These are phyloP conservation scores for Fraxinus excelsior DNA, from an alignment of 257 asterid genomes.

Conservation along the genomic window DNA sequence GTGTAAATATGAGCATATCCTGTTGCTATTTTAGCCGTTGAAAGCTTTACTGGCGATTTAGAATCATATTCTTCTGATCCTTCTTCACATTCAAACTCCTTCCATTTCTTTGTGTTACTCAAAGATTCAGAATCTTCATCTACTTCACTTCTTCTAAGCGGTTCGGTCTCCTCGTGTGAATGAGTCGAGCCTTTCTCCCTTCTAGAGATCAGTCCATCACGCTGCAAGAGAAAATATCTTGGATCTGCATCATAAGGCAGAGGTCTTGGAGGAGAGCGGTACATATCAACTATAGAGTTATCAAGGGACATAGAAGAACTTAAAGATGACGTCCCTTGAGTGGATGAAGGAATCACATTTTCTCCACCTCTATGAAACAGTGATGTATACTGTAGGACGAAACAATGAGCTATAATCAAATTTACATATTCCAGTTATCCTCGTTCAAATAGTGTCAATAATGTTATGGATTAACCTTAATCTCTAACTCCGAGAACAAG, in stretches of 20 bases:
- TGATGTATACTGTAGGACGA: constrained; percentile 2
- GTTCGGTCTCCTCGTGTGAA: constrained; percentile 78
- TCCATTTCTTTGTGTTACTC: constrained; percentile 56
- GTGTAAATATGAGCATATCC: too few relatives aligned
- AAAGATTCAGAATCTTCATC: constrained; percentile 66
- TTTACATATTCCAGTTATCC: not conserved
- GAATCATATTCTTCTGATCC: too few relatives aligned
- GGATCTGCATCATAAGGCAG: constrained; percentile 29
- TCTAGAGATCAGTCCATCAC: constrained; percentile 58
- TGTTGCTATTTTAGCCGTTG: too few relatives aligned
- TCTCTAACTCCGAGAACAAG: not conserved
- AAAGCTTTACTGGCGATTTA: too few relatives aligned
- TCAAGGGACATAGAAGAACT: constrained; percentile 35
- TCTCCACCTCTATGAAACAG: constrained; percentile 25
- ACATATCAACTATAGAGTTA: constrained; percentile 54
- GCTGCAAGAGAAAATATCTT: constrained; percentile 47
- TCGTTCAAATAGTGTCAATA: not conserved
- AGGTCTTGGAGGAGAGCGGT: constrained; percentile 70
- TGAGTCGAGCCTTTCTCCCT: constrained; percentile 83
- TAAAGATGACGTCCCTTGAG: constrained; percentile 51
- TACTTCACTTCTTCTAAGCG: constrained; percentile 62
- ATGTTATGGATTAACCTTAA: not conserved
- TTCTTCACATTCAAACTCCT: too few relatives aligned
- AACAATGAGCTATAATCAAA: constrained; percentile 46
- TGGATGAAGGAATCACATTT: constrained; percentile 43